Percentiles rank a stretch among this genome's conserved stretches.
phyloP scores from a whole-genome alignment of 345 rosid genomes.

The Camelina hispida region DNA sequence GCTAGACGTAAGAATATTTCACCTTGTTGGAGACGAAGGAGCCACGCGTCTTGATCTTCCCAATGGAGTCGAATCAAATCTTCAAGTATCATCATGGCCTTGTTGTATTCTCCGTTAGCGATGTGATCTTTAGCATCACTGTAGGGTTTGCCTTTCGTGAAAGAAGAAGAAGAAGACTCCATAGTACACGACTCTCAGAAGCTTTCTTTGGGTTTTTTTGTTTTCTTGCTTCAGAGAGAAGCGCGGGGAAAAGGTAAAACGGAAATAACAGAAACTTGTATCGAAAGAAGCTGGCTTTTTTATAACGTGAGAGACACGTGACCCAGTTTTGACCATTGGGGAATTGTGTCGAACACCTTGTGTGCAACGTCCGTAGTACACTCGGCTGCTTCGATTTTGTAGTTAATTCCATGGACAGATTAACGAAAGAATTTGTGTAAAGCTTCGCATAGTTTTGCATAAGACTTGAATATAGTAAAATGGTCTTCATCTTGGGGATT shows the following conservation, averaged over 20 bases:
- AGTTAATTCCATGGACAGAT: too few species aligned
- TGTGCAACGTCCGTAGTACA: not conserved
- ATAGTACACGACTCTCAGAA: conserved; percentile 1
- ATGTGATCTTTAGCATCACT: not conserved
- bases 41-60: not conserved
- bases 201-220: not conserved
- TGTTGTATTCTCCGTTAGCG: not conserved
- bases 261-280: not conserved
- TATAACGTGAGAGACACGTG: conserved; percentile 15
- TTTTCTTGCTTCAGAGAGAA: not conserved
- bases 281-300: not conserved
- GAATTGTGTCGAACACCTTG: conserved; percentile 6
- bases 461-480: too few species aligned
- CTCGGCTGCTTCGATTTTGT: not conserved
- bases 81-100: conserved; percentile 17
- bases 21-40: conserved; percentile 2
- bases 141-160: not conserved
- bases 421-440: too few species aligned
- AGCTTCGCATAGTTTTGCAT: too few species aligned
- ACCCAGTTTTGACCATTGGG: conserved; percentile 3
- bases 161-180: not conserved
- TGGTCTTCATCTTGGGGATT: too few species aligned
- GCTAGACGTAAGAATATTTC: not conserved
- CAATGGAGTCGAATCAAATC: not conserved
- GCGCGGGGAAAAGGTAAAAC: conserved; percentile 13